These are phyloP conservation scores for Vitis vinifera DNA, from an alignment of 164 flowering plant genomes.

Conservation along the genomic window DNA sequence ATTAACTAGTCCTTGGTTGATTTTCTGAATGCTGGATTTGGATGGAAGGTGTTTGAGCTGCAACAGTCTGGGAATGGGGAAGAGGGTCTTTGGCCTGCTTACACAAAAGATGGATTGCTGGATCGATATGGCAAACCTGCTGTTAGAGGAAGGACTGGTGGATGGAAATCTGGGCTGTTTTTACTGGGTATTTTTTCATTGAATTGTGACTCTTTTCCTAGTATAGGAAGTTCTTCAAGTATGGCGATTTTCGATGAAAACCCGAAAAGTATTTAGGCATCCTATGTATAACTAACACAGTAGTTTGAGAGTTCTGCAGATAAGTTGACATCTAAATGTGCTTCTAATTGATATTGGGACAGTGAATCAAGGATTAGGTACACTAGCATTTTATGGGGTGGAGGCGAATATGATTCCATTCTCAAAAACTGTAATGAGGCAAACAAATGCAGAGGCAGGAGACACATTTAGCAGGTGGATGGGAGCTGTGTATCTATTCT, in stretches of 20 bases:
- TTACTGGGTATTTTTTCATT: no score
- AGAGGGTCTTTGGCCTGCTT: constrained; percentile 3
- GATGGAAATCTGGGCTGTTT: constrained; percentile 44
- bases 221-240: no score
- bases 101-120: constrained; percentile 45
- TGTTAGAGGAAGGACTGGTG: constrained; percentile 36
- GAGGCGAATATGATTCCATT: constrained; percentile 63
- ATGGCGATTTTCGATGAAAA: no score
- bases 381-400: constrained; percentile 53
- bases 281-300: no score
- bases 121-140: constrained; percentile 51
- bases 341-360: not conserved
- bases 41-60: not conserved
- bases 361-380: constrained; percentile 57
- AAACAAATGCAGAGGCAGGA: constrained; percentile 62
- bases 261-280: no score
- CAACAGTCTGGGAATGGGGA: not conserved
- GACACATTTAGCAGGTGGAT: constrained; percentile 57
- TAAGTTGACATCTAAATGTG: no score
- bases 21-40: not conserved
- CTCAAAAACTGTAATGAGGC: constrained; percentile 42
- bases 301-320: no score
- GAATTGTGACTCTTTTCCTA: no score
- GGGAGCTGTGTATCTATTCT: constrained; percentile 47
- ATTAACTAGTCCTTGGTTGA: not conserved